Evolutionary conservation across 306 rosid species (phyloP), one percentile per base, ranked within the genome.

Genomic region (Adenanthera pavonina): DNA sequence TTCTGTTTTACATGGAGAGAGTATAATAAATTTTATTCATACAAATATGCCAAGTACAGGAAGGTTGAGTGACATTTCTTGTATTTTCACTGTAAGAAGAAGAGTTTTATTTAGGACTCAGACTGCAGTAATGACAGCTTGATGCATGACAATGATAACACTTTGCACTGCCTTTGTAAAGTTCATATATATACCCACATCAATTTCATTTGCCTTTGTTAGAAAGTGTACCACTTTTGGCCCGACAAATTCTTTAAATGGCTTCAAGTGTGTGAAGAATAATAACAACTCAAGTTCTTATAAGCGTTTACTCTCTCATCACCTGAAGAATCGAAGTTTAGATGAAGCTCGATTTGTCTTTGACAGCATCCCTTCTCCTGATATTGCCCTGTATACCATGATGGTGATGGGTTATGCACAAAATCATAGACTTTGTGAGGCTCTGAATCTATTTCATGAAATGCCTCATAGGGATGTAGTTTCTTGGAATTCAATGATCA

Each of bases 401-500:
- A 62, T 62, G 69, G 43, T 34, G 19, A 34, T 2, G 41, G 43
- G 69, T 34, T 62, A 12, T 34, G 19, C 69, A 5, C 56, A 67
- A 46, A 81, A 78, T 10, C 81, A 76, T 67, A 78, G 83, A 15
- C 85, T 91, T 49, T 40, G 74, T n/a, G 85, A 89, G 52, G 98
- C 98, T 1, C 79, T 91, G 74, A 19, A 81, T 59, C 84, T 94
- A 76, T 94, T 94, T 79, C 41, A 78, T 33, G 77, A 82, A 75
- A 91, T 92, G 76, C 90, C 97, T 3, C 38, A 52, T 35, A 92
- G 83, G 84, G 98, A 94, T 10, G 44, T 67, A 0, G 81, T 94
- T 73, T 89, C 90, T 10, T 91, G 98, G 97, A 92, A 94, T 80
- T 86, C 92, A 41, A 87, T 92, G 52, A 85, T 94, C 7, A 89